Conservation (phyloP, 768 basidiomycete genomes). For the Mycena chlorophos region DNA sequence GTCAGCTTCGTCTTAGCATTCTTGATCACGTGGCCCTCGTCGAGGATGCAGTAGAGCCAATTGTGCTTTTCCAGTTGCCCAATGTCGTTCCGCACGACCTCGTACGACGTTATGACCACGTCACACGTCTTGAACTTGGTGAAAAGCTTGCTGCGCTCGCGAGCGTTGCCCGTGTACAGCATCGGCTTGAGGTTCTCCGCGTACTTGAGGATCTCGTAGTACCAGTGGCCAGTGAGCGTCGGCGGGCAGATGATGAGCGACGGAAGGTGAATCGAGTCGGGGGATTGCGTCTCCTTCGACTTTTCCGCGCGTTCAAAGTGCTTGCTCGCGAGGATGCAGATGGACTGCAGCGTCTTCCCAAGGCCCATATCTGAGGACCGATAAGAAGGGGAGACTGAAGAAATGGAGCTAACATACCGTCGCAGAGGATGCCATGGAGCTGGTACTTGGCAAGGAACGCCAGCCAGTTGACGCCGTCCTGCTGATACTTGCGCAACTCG, state of each 20-base stretch:
- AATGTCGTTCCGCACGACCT: constrained; percentile 95
- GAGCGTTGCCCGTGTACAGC: constrained; percentile 84
- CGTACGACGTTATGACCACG: constrained; percentile 96
- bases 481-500: constrained; percentile 94
- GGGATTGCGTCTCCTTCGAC: constrained; percentile 61
- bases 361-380: constrained; percentile 86
- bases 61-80: constrained; percentile 65
- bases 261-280: constrained; percentile 83
- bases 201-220: constrained; percentile 95
- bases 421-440: constrained; percentile 95
- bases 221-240: constrained; percentile 98
- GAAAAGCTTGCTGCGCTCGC: constrained; percentile 73
- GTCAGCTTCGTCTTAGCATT: constrained; percentile 98
- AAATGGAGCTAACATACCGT: constrained; percentile 58
- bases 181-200: constrained; percentile 80
- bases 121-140: constrained; percentile 71
- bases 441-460: constrained; percentile 98
- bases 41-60: constrained; percentile 96
- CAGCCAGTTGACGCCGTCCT: constrained; percentile 98
- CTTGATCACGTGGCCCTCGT: constrained; percentile 99
- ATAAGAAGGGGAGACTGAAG: constrained; percentile 6
- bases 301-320: constrained; percentile 81
- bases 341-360: constrained; percentile 96
- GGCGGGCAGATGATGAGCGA: constrained; percentile 96
- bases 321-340: constrained; percentile 94